Base-by-base conservation (phyloP, 106 monocot species). In the Ottelia alismoides region DNA sequence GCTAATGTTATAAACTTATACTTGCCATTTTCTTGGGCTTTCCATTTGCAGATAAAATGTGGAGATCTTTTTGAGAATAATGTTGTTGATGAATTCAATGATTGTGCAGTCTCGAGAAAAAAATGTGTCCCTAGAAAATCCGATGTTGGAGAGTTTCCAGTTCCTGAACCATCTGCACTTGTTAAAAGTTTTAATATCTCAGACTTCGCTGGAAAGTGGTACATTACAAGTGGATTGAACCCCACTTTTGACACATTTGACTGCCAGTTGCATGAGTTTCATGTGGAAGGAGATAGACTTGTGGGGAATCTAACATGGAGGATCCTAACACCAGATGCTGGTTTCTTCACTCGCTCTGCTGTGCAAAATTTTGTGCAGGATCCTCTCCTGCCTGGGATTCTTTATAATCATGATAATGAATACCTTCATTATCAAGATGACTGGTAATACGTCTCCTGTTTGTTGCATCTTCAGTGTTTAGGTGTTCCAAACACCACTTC, bases 341-440 rank as follows among this genome's bases (percentile, higher is more conserved):
- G 78, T 35, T 94, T 88, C 47, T 82, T 94, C 56, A 84, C 88
- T 25, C 60, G 93, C 24, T 78, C 88, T 11, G 22, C 88, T 46
- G 45, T 84, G 3, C 88, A 94, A 78, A 83, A 50, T 55, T 94
- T 94, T 73, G 80, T 76, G 23, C 93, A 88, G 69, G 88, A 94
- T 73, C 80, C 80, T 62, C 30, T 30, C 22, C 79, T 83, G 53
- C 84, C 94, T 22, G 94, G 75, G 23, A 56, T 88, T 12, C 70
- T 94, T 25, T 94, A 94, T 64, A 94, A 94, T 58, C 94, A 85
- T 78, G 88, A 94, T 47, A 94, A 94, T 57, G 94, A 94, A 67
- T 94, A 84, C 60, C 81, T 94, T 60, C 88, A 94, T 61, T 94
- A 94, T 53, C 84, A 94, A 78, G 94, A 94, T 88, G 94, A 94